Base-by-base conservation (phyloP, 2,329 filamentous ascomycete genomes). In the Sarocladium oryzae region DNA sequence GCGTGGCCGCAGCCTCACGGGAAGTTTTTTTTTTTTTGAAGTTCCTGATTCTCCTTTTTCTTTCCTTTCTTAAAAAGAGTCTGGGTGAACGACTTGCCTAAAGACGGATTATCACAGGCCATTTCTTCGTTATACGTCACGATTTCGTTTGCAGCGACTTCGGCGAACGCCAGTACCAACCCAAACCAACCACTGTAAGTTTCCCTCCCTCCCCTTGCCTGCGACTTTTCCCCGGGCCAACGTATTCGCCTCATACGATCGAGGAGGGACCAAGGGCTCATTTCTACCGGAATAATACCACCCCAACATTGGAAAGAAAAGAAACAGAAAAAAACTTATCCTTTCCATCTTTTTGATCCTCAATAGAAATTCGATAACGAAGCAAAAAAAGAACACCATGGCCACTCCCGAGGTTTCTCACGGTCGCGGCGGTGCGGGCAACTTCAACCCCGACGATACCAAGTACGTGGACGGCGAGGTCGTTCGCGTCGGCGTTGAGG, bases 391-490 rank as follows among this genome's bases (percentile, higher is more conserved):
- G 7, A 15, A 33, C 40, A 48, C 20, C 5, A 48, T 48, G 43
- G n/a, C 43, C 16, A 23, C 43, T 48, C 28, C 43, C 15, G 77
- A 81, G 62, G 74, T 81, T 50, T 82, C 79, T 15, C 79, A 82
- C 67, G 79, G 79, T 58, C 77, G 79, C 56, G 79, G 79, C 54
- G 79, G 79, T 58, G 78, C 77, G 18, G 81, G 81, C 60, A 84
- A 84, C 66, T 81, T 84, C 65, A 74, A 71, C 56, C 63, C 67
- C 30, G 81, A 84, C 61, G 64, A 74, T 54, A 83, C 79, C 33
- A 60, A 73, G 57, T 85, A 85, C 61, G 73, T 75, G 55, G 82
- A 85, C 56, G 82, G 81, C 58, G 78, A 80, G 56, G 78, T 85
- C 50, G 78, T 79, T 52, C 78, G 81, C 45, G 61, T 72, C 38